phyloP scores from a whole-genome alignment of 257 asterid species.

The Penstemon barbatus region DNA sequence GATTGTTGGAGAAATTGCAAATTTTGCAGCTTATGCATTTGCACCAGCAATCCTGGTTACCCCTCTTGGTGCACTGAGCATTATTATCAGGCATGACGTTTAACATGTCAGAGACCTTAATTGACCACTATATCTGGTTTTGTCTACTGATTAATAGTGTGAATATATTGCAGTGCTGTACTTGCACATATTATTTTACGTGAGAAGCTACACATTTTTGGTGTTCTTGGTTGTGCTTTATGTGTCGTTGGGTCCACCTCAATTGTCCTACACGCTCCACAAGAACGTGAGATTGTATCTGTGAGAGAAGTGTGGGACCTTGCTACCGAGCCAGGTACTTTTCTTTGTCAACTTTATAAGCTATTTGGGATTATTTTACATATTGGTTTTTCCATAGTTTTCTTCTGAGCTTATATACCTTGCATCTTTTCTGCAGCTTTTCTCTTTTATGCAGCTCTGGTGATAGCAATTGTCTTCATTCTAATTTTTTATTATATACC shows the following conservation, averaged over 20 bases:
- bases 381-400: neutral
- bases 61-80: conserved; percentile 99
- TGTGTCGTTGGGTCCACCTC: conserved; percentile 77
- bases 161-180: conserved; percentile 55
- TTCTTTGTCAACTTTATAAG: neutral
- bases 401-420: conserved; percentile 11
- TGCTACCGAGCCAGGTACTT: conserved; percentile 70
- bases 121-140: conserved; percentile 17
- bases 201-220: conserved; percentile 65
- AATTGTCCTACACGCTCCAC: conserved; percentile 78
- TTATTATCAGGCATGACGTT: conserved; percentile 76
- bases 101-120: neutral
- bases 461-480: conserved; percentile 35
- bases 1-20: conserved; percentile 96
- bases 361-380: neutral
- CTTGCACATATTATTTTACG: conserved; percentile 67
- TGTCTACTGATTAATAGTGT: conserved; percentile 23
- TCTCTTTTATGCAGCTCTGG: conserved; percentile 43
- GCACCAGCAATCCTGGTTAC: conserved; percentile 98
- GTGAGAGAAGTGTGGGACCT: conserved; percentile 74
- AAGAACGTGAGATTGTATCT: conserved; percentile 67
- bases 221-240: conserved; percentile 70
- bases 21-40: conserved; percentile 99
- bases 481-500: conserved; percentile 48
- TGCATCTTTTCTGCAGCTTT: conserved; percentile 36